These are phyloP conservation scores for Luzula sylvatica DNA, from an alignment of 176 grass and related monocot species.

Conservation along the genomic window DNA sequence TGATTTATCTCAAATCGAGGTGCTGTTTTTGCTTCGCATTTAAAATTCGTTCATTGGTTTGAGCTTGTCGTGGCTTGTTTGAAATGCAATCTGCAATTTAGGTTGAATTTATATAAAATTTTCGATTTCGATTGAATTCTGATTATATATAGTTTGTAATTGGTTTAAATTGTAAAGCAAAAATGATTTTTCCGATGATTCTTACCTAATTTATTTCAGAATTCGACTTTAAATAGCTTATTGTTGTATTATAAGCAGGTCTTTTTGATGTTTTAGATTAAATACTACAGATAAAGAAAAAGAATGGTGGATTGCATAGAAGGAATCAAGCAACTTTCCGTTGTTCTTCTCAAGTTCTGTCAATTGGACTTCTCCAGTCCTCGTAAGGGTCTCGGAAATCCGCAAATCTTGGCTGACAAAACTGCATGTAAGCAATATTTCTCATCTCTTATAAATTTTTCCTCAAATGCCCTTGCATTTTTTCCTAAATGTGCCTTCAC, in stretches of 20 bases:
- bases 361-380: conserved; percentile 52
- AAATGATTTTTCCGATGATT: too few species aligned
- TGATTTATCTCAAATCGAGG: not conserved
- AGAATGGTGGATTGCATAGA: conserved; percentile 90
- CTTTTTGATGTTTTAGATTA: not conserved
- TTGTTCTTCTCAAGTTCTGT: conserved; percentile 52
- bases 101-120: not conserved
- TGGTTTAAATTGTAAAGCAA: too few species aligned
- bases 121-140: not conserved
- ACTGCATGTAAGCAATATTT: conserved; percentile 55
- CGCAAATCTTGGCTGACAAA: conserved; percentile 66
- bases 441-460: not conserved
- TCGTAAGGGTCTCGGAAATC: conserved; percentile 60
- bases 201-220: not conserved
- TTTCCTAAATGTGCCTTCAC: not conserved
- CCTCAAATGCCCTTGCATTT: not conserved
- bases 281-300: not conserved
- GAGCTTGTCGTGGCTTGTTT: not conserved
- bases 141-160: not conserved
- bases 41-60: not conserved
- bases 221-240: not conserved
- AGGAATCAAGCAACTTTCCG: conserved; percentile 46
- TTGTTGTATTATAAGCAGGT: not conserved
- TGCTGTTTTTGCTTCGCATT: not conserved
- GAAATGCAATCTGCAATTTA: not conserved